Conservation (phyloP, 2,329 filamentous ascomycete species). For the Scedosporium apiospermum region DNA sequence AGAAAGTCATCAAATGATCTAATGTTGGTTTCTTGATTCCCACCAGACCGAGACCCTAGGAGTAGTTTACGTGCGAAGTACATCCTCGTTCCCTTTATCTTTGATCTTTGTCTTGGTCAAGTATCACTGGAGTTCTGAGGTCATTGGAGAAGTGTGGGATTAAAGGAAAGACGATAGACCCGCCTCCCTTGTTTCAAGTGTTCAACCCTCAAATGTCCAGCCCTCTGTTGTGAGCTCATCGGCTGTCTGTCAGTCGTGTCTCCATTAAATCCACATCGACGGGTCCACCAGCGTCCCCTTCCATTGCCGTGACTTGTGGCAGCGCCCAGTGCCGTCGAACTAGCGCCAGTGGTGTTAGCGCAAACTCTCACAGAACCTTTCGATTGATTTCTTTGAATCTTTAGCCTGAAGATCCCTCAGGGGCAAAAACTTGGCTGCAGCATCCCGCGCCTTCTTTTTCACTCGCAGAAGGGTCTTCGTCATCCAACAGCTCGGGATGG, state of each 20-base stretch:
- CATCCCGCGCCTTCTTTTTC: neutral
- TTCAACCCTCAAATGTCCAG: no score
- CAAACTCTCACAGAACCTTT: neutral
- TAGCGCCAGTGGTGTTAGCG: neutral
- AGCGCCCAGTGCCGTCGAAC: neutral
- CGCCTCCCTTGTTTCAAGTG: no score
- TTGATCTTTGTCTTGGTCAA: no score
- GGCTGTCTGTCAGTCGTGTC: neutral
- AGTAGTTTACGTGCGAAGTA: no score
- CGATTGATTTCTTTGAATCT: neutral
- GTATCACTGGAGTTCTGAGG: no score
- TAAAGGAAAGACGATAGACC: no score
- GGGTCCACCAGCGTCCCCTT: neutral
- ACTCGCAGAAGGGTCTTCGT: neutral
- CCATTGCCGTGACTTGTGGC: neutral
- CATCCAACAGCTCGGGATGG: neutral
- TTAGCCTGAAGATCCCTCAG: neutral
- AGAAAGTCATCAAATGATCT: no score
- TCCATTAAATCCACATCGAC: neutral
- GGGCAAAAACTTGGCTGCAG: neutral
- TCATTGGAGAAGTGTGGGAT: no score
- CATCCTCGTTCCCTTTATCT: no score
- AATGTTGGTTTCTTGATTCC: no score
- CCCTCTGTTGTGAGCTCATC: neutral
- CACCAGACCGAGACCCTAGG: no score